Base-by-base conservation (phyloP, 768 basidiomycete species). In the Daedalea quercina region DNA sequence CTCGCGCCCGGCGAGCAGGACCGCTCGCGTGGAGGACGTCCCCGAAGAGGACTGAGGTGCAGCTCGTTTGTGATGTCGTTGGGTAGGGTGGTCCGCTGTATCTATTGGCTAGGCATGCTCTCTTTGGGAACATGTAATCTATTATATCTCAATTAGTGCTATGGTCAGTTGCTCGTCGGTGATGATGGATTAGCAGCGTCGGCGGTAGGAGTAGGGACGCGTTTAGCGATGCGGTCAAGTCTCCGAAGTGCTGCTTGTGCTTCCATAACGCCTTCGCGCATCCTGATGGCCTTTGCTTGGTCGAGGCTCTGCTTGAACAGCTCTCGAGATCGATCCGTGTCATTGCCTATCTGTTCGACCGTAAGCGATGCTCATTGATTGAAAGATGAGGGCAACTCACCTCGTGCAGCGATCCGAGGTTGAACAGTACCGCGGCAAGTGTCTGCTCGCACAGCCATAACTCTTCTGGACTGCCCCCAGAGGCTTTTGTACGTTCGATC, bases 351-450 rank as follows among this genome's bases (percentile, higher is more conserved):
- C 72, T 73, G 50, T 11, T 17, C 17, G 11, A 20, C 19, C 31
- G 50, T 19, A 13, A 50, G 40, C 25, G 9, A 25, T 34, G n/a
- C n/a, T n/a, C 28, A 26, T 17, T 22, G 24, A 43, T 2, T 4
- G 25, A 24, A 45, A n/a, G 20, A 31, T 23, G 28, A 9, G 37
- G 34, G 51, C 8, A 33, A 51, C 60, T 1, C 44, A 64, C 67
- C 68, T 82, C 78, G 9, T 77, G 71, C 50, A 85, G 57, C 44
- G 77, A 73, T 20, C 77, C 84, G 40, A 84, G 65, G 54, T 87
- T 86, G 57, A 77, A 85, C n/a, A 84, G 63, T 35, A 78, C 71
- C 2, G 78, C 79, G 2, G 78, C 79, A 47, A 79, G 73, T 0
- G 77, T 78, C 37, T 75, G 69, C 48, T 84, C 80, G 55, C 84